Evolutionary conservation across 1,284 basidiomycete genomes (phyloP).

Genomic region (Leccinum pachyderme): DNA sequence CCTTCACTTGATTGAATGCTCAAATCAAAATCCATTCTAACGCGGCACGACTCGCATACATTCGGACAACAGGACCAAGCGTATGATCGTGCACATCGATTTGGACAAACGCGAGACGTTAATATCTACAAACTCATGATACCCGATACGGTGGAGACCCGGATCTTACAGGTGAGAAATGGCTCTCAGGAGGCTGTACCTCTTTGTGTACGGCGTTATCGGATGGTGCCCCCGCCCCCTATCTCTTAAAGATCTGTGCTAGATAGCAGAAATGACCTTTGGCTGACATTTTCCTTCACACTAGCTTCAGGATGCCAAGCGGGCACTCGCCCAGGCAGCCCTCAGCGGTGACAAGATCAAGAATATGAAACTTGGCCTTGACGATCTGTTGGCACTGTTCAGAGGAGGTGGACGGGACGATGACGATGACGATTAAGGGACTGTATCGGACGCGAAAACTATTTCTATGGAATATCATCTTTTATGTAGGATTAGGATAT

Average conservation of each 20-base stretch:
- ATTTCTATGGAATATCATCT: neutral
- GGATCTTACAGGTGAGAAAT: slow-evolving; percentile 63
- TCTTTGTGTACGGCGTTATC: neutral
- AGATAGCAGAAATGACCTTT: neutral
- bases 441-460: neutral
- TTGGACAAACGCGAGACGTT: slow-evolving; percentile 85
- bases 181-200: neutral
- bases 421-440: slow-evolving; percentile 44
- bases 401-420: slow-evolving; percentile 54
- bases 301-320: slow-evolving; percentile 84
- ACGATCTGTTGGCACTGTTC: slow-evolving; percentile 82
- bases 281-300: neutral
- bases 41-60: neutral
- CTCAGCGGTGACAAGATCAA: slow-evolving; percentile 86
- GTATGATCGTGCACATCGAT: slow-evolving; percentile 89
- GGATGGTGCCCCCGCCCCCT: neutral
- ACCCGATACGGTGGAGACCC: slow-evolving; percentile 85
- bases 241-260: neutral
- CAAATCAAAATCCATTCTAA: neutral
- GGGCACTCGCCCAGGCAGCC: slow-evolving; percentile 80
- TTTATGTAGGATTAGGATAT: neutral
- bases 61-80: slow-evolving; percentile 71
- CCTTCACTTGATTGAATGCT: neutral
- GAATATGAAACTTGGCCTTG: slow-evolving; percentile 80
- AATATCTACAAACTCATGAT: slow-evolving; percentile 94